Conservation (phyloP, 2,329 filamentous ascomycete species). For the Colletotrichum graminicola region DNA sequence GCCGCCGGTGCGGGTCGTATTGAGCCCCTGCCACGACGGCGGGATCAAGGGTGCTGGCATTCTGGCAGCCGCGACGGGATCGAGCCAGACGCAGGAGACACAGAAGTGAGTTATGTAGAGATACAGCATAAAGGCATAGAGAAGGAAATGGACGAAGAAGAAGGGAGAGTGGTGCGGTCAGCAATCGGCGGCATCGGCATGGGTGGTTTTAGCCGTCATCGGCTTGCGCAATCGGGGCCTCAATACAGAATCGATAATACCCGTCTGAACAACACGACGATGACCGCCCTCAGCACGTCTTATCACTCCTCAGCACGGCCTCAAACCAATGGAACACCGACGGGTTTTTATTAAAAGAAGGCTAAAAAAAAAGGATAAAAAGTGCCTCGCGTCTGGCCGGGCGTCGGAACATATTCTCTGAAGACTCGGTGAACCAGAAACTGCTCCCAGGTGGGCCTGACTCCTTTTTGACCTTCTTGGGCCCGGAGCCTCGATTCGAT, state of each 20-base stretch:
- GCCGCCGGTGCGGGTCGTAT: constrained; percentile 57
- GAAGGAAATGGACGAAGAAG: background rate
- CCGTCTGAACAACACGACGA: background rate
- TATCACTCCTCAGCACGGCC: background rate
- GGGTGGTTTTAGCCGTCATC: background rate
- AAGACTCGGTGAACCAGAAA: background rate
- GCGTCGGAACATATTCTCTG: background rate
- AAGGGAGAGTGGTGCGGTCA: background rate
- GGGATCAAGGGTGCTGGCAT: constrained; percentile 73
- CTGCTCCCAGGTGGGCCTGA: too few species aligned
- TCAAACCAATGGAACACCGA: background rate
- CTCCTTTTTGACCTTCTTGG: too few species aligned
- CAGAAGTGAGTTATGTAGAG: background rate
- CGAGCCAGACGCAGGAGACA: constrained; percentile 44
- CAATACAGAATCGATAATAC: background rate
- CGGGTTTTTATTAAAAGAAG: too few species aligned
- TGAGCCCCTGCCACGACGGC: constrained; percentile 71
- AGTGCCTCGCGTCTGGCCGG: background rate
- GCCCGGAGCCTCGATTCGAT: background rate
- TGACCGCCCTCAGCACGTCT: background rate
- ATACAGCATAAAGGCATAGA: background rate
- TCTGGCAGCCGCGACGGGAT: constrained; percentile 62
- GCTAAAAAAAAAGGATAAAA: too few species aligned
- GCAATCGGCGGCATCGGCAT: background rate
- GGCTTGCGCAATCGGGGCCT: background rate